Conservation (phyloP, 2,329 filamentous ascomycete genomes). For the Claviceps quebecensis region DNA sequence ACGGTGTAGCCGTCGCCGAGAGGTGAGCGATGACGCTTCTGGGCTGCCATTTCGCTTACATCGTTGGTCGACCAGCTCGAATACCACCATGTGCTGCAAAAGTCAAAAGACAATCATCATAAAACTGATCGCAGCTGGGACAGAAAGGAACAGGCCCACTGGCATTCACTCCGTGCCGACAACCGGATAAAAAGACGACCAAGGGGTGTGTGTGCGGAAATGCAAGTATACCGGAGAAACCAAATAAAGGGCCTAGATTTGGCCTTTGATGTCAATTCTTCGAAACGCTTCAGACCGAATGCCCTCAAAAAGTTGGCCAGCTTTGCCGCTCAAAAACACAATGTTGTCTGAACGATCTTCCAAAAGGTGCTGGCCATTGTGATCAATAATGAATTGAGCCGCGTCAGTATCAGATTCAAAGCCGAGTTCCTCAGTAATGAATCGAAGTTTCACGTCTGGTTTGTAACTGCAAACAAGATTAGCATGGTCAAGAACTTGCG, state of each 20-base stretch:
- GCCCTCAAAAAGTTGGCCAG: conserved; percentile 56
- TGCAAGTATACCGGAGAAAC: neutral
- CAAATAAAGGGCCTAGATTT: conserved; percentile 48
- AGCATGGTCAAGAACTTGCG: neutral
- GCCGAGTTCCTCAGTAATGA: conserved; percentile 88
- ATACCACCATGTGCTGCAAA: neutral
- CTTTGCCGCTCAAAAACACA: conserved; percentile 61
- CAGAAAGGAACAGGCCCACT: neutral
- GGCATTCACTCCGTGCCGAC: neutral
- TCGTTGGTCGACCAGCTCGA: neutral
- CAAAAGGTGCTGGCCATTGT: conserved; percentile 62
- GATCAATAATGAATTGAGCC: conserved; percentile 75
- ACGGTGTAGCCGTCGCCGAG: neutral
- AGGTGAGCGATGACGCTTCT: neutral
- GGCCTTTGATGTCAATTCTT: conserved; percentile 91
- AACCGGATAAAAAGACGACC: neutral
- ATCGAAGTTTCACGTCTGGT: conserved; percentile 74
- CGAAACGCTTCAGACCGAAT: conserved; percentile 63
- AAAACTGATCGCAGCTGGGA: neutral
- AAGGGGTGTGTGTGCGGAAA: neutral
- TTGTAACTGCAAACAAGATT: conserved; percentile 57
- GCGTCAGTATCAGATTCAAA: conserved; percentile 90
- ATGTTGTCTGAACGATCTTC: conserved; percentile 64
- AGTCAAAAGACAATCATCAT: neutral
- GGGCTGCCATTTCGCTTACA: neutral